A percentile compares a stretch with the other conserved stretches of the same genome.
Evolutionary conservation across 768 basidiomycete species (phyloP).

Genomic region (Trametes meyenii): DNA sequence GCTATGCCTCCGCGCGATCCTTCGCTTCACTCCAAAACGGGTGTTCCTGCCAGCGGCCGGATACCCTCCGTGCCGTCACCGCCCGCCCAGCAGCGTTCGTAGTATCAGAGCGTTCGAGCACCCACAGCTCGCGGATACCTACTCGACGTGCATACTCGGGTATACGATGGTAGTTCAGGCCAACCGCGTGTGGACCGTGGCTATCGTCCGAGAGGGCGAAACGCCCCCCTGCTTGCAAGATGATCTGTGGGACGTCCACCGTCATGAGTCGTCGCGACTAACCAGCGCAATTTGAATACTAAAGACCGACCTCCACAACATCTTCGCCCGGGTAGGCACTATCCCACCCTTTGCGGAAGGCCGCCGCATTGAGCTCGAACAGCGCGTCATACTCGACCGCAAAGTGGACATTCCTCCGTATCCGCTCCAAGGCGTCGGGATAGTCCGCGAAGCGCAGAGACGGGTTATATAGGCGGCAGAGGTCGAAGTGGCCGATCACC

Average conservation of each 20-base stretch:
- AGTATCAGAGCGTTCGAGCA: constrained; percentile 43
- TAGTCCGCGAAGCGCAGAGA: constrained; percentile 55
- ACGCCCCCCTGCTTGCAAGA: constrained; percentile 67
- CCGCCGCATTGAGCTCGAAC: constrained; percentile 93
- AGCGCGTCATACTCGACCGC: constrained; percentile 84
- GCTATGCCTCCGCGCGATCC: not conserved
- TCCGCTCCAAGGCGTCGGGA: constrained; percentile 60
- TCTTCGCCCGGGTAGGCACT: constrained; percentile 84
- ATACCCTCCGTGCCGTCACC: constrained; percentile 46
- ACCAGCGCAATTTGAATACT: not conserved
- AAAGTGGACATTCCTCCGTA: constrained; percentile 73
- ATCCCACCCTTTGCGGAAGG: constrained; percentile 89
- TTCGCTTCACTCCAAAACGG: constrained; percentile 51
- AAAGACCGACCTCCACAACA: constrained; percentile 63
- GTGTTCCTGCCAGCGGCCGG: constrained; percentile 61
- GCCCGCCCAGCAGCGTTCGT: constrained; percentile 49
- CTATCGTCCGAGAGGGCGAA: constrained; percentile 95
- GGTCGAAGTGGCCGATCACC: constrained; percentile 91
- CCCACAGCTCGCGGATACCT: constrained; percentile 71
- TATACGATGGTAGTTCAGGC: constrained; percentile 77
- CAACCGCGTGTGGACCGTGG: constrained; percentile 87
- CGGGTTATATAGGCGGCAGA: constrained; percentile 86
- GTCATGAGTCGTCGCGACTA: not conserved
- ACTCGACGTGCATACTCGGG: constrained; percentile 62
- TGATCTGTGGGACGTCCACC: constrained; percentile 51